These are phyloP conservation scores for Withania somnifera DNA, from an alignment of 305 asterid genomes.

Conservation along the genomic window DNA sequence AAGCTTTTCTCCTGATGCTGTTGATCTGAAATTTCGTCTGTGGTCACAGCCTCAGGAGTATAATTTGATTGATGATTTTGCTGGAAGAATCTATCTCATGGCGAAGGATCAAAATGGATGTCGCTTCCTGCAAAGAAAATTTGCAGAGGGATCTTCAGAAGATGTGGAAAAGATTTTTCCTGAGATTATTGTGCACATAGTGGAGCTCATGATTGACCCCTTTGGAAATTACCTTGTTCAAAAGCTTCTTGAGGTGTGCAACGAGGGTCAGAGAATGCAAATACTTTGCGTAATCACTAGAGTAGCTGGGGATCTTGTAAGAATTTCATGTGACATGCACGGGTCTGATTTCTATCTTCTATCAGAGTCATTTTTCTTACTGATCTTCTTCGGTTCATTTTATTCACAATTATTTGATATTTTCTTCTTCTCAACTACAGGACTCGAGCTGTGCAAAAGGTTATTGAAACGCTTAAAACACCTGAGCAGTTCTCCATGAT, in stretches of 20 bases:
- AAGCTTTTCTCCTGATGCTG: not conserved
- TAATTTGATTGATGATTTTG: not conserved
- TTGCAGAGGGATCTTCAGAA: slow-evolving; percentile 58
- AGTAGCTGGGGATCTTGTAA: slow-evolving; percentile 57
- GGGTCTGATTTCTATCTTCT: slow-evolving; percentile 47
- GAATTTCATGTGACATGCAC: slow-evolving; percentile 63
- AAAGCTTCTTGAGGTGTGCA: slow-evolving; percentile 65
- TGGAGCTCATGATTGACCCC: slow-evolving; percentile 81
- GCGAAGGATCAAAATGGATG: slow-evolving; percentile 94
- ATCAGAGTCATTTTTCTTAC: not conserved
- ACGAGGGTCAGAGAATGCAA: slow-evolving; percentile 62
- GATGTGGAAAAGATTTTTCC: slow-evolving; percentile 56
- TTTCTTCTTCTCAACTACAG: slow-evolving; percentile 29
- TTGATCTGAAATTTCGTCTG: not conserved
- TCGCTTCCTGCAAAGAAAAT: slow-evolving; percentile 69
- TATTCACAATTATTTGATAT: not conserved
- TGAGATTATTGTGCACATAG: slow-evolving; percentile 57
- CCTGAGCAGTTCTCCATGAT: slow-evolving; percentile 49
- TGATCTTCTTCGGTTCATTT: not conserved
- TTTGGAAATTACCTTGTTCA: slow-evolving; percentile 91
- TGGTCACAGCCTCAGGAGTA: not conserved
- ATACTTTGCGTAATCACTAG: slow-evolving; percentile 50
- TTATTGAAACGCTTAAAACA: slow-evolving; percentile 64
- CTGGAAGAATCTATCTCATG: slow-evolving; percentile 23
- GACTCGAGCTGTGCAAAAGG: slow-evolving; percentile 86